Conservation (phyloP, 176 grass and related monocot species). For the Bonia amplexicaulis region DNA sequence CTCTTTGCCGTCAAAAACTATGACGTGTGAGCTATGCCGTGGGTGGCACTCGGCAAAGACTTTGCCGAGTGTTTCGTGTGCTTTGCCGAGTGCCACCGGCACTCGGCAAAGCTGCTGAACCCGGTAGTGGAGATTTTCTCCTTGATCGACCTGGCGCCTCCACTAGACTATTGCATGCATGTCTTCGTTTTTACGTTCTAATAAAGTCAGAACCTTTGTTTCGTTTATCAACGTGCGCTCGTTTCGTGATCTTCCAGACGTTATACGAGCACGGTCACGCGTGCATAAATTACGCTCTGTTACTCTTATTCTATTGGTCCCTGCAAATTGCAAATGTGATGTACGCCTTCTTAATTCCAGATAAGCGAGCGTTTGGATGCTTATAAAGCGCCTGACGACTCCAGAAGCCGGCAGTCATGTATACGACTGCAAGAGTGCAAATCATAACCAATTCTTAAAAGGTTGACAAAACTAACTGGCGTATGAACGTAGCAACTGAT, state of each 20-base stretch:
- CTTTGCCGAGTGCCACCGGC: too few species aligned
- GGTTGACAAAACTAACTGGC: neutral
- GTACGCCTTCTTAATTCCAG: neutral
- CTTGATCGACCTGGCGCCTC: neutral
- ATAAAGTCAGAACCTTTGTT: slow-evolving; percentile 1
- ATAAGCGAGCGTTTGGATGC: neutral
- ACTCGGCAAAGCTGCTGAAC: too few species aligned
- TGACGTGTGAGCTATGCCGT: too few species aligned
- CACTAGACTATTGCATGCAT: neutral
- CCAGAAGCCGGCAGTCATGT: neutral
- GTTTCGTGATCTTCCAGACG: neutral
- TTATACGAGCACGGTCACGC: neutral
- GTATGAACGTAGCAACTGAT: neutral
- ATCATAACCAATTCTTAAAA: neutral
- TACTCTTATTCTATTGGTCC: neutral
- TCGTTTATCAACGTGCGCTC: neutral
- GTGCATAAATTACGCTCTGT: neutral
- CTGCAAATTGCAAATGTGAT: neutral
- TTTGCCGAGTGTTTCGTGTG: too few species aligned
- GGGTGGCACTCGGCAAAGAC: too few species aligned
- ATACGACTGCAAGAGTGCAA: neutral
- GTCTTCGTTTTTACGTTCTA: neutral
- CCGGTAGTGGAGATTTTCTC: neutral
- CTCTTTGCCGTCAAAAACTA: too few species aligned
- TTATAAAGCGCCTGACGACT: neutral